Evolutionary conservation across 768 basidiomycete genomes (phyloP).

Genomic region (Russula griseocarnosa): DNA sequence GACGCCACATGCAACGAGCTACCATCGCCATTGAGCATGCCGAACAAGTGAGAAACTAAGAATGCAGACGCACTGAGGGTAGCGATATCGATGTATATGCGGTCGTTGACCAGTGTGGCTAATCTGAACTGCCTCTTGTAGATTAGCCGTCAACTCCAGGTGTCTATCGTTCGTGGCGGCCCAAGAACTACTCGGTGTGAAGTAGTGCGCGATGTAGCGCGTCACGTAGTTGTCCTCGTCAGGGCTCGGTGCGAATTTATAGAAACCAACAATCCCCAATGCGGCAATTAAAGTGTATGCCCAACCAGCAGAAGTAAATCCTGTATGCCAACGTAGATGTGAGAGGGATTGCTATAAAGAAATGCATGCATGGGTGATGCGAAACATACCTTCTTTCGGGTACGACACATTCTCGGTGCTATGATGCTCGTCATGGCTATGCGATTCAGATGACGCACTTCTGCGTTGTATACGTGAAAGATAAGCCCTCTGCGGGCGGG

Average conservation of each 20-base stretch:
- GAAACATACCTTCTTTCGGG: conserved; percentile 55
- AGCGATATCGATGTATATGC: conserved; percentile 57
- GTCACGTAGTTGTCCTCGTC: conserved; percentile 61
- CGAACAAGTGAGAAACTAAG: background rate
- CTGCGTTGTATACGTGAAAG: conserved; percentile 31
- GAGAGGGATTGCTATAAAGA: conserved; percentile 3
- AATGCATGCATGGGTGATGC: background rate
- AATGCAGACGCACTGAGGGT: conserved; percentile 54
- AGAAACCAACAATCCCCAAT: conserved; percentile 49
- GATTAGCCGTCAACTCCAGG: conserved; percentile 43
- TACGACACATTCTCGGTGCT: conserved; percentile 45
- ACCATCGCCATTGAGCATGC: background rate
- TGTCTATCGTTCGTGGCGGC: conserved; percentile 54
- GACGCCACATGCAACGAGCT: conserved; percentile 24
- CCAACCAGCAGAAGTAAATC: conserved; percentile 66
- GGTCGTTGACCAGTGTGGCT: conserved; percentile 44
- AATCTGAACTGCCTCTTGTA: conserved; percentile 43
- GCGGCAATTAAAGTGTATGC: conserved; percentile 53
- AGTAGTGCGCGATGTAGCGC: conserved; percentile 59
- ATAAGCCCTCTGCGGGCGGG: conserved; percentile 13
- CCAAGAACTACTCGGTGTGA: conserved; percentile 53
- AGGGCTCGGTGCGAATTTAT: conserved; percentile 66
- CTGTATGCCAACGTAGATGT: conserved; percentile 35
- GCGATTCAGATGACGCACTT: conserved; percentile 27
- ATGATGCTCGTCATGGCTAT: conserved; percentile 39